Evolutionary conservation across 441 rosid genomes (phyloP).

Genomic region (Syzygium syzygioides): DNA sequence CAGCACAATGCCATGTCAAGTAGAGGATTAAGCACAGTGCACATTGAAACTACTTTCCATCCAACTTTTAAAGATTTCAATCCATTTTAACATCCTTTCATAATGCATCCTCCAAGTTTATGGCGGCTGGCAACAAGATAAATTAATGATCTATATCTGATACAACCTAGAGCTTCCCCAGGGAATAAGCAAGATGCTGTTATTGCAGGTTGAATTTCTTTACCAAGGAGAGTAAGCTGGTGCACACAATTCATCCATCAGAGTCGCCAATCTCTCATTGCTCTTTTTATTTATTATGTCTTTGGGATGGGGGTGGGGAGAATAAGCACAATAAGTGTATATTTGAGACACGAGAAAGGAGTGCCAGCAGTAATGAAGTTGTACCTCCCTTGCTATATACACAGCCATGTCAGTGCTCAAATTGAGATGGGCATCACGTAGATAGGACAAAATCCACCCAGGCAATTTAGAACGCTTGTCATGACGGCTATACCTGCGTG

Average conservation of each 20-base stretch:
- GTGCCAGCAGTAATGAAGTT: neutral
- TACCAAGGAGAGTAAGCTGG: neutral
- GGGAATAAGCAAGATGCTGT: neutral
- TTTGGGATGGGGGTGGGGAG: neutral
- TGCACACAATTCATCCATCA: neutral
- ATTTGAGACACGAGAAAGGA: neutral
- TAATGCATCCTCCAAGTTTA: neutral
- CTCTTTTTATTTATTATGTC: neutral
- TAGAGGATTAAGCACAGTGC: neutral
- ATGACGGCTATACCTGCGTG: conserved; percentile 82
- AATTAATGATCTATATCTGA: neutral
- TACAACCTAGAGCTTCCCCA: neutral
- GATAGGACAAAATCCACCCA: conserved; percentile 87
- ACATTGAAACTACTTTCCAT: neutral
- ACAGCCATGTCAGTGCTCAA: conserved; percentile 99
- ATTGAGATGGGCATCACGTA: conserved; percentile 80
- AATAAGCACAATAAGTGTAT: neutral
- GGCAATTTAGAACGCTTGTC: conserved; percentile 96
- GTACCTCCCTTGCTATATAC: conserved; percentile 86
- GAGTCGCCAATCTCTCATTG: neutral
- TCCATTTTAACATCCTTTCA: neutral
- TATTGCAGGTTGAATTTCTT: neutral
- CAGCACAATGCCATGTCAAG: neutral
- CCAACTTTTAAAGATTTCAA: neutral
- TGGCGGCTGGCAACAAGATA: neutral